Base-by-base conservation (phyloP, 768 basidiomycete species). In the Tulasnella calospora region DNA sequence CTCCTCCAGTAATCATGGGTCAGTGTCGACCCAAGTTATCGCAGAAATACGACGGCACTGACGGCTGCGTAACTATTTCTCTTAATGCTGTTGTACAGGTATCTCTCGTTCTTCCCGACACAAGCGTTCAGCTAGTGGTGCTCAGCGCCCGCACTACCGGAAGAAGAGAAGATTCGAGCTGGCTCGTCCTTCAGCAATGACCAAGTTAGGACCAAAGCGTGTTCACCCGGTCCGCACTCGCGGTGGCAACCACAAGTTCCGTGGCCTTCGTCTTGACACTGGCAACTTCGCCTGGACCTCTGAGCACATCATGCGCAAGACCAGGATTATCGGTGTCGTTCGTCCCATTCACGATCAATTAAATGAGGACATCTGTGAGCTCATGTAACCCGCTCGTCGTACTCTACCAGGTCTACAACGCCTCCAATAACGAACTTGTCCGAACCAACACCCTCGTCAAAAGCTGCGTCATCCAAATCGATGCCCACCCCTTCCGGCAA, bases 161-260 rank as follows among this genome's bases (percentile, higher is more conserved):
- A 99, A 99, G 91, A 99, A 99, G 94, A 92, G 98, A 92, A 98
- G 99, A 89, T 99, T 99, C 87, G 98, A 99, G 90, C 92, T 98
- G 83, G 98, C 97, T 85, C 95, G 98, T 85, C 98, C 99, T 85
- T 88, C 98, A 79, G 98, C 98, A 82, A 95, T 88, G 90, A 99
- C 98, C 84, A 98, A 94, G 89, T 91, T 99, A 81, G 96, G 98
- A 73, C 83, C 92, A 77, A 99, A 99, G 89, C 94, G 98, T 80
- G 87, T 99, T 83, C 98, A 99, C 88, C 89, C 90, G 77, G 96
- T 99, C 81, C 94, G 98, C 83, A 92, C 92, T 51, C 94, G 98
- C 83, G 98, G 98, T 80, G 98, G 98, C 79, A 98, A 96, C 89
- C 81, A 90, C 85, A 99, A 99, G 87, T 92, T 91, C 89, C 92